Evolutionary conservation across 1,139 yeast genomes (phyloP).

Genomic region (Scheffersomyces segobiensis): DNA sequence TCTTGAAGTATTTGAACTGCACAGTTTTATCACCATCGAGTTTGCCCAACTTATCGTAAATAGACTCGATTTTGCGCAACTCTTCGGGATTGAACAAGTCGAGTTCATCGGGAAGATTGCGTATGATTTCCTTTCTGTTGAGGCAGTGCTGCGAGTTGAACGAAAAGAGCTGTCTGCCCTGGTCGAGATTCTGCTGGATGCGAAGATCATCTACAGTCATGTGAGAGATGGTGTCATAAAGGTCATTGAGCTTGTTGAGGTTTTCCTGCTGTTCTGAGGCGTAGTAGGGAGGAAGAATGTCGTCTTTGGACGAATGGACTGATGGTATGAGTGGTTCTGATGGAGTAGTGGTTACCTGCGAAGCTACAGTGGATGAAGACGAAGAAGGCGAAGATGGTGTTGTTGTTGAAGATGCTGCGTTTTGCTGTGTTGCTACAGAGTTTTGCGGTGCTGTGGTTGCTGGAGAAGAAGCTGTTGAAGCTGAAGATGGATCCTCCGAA

Average conservation of each 20-base stretch:
- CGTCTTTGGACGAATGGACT: neutral
- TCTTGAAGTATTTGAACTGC: constrained; percentile 39
- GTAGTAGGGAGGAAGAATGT: neutral
- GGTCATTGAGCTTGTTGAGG: constrained; percentile 8
- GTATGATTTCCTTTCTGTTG: constrained; percentile 35
- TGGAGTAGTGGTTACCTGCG: neutral
- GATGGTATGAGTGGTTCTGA: neutral
- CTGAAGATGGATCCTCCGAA: neutral
- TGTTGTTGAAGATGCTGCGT: neutral
- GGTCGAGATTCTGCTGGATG: constrained; percentile 40
- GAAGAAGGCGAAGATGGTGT: neutral
- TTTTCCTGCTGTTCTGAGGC: constrained; percentile 7
- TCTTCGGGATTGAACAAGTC: constrained; percentile 28
- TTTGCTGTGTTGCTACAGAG: neutral
- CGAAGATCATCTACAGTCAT: constrained; percentile 42
- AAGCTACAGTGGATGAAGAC: neutral
- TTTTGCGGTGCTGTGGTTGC: neutral
- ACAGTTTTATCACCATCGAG: constrained; percentile 42
- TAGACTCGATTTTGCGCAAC: constrained; percentile 29
- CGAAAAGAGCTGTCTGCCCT: constrained; percentile 36
- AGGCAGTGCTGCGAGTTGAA: constrained; percentile 38
- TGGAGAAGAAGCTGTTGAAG: neutral
- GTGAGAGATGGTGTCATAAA: constrained; percentile 34
- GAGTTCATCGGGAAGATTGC: constrained; percentile 39
- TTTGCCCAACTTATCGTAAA: constrained; percentile 31